Evolutionary conservation across 441 rosid species (phyloP), one percentile per base, ranked within the genome.

Genomic region (Jatropha multifida): DNA sequence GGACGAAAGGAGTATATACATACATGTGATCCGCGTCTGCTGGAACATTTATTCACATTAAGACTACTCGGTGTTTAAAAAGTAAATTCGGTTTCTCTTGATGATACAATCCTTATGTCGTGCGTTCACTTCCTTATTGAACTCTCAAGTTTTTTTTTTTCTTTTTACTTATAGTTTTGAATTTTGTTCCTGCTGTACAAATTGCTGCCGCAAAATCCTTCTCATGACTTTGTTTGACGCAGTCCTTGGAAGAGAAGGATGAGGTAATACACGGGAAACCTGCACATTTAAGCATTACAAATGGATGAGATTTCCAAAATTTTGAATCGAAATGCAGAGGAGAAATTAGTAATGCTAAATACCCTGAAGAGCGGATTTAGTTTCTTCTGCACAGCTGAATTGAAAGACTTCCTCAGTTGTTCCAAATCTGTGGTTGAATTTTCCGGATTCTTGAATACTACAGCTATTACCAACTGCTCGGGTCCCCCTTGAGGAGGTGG

Each of bases 201-300:
- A 81, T 68, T 83, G 89, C 81, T 90, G 87, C 80, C 99, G 79
- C 86, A 94, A 71, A 51, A 91, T 87, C 85, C 99, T 85, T 81
- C 98, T 89, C 98, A 93, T 93, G 12, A 91, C 98, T 88, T 94
- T 94, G 81, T 93, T 93, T 32, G 94, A 68, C 0, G 98, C 98
- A 0, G 99, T 94, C 84, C 99, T 86, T 2, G 98, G 98, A 59
- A 93, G 87, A 46, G 90, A 85, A 26, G 94, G 75, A 40, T 88
- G 55, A 5, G 85, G 56, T 63, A 87, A 89, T 10, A 89, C 88
- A 48, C 79, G 77, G 61, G 89, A 86, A 79, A 94, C 93, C 98
- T 94, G 83, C 74, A 74, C 78, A 81, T 48, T 38, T 63, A 26
- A 51, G 20, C 58, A 56, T 61, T 1, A 14, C 37, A 2, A 17